These are phyloP conservation scores for Nakaseomyces kungkrabaensis DNA, from an alignment of 1,139 yeast species.

Conservation along the genomic window DNA sequence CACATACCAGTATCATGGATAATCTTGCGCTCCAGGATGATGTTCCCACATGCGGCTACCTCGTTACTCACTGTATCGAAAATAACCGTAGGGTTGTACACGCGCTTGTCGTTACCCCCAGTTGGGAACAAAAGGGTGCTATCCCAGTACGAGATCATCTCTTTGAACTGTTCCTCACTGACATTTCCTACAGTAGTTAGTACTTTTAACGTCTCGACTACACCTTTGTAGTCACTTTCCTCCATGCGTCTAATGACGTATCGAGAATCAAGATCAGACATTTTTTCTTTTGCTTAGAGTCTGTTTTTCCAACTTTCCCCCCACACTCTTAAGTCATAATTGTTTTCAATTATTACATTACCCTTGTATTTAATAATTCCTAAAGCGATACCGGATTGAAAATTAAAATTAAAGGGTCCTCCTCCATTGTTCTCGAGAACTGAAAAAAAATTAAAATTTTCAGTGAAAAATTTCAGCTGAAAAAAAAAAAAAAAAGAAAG, in stretches of 20 bases:
- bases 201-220: slow-evolving; percentile 41
- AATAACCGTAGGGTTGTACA: slow-evolving; percentile 55
- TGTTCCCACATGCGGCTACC: slow-evolving; percentile 41
- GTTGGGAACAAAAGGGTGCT: slow-evolving; percentile 16
- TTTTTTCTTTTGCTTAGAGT: neutral
- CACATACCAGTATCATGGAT: slow-evolving; percentile 75
- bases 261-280: slow-evolving; percentile 10
- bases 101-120: slow-evolving; percentile 13
- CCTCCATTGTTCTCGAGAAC: neutral
- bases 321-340: too few relatives aligned
- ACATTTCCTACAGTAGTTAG: slow-evolving; percentile 61
- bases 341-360: too few relatives aligned
- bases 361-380: too few relatives aligned
- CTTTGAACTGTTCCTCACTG: slow-evolving; percentile 34
- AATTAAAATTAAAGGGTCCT: neutral
- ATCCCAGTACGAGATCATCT: slow-evolving; percentile 42
- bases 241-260: slow-evolving; percentile 44
- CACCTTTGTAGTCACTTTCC: slow-evolving; percentile 40
- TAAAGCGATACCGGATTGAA: too few relatives aligned
- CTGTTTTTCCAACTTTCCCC: too few relatives aligned
- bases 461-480: neutral
- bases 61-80: slow-evolving; percentile 32
- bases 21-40: slow-evolving; percentile 50
- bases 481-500: neutral
- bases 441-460: neutral